These are phyloP conservation scores for Cavenderia fasciculata DNA, from an alignment of 78 protist genomes.

Conservation along the genomic window DNA sequence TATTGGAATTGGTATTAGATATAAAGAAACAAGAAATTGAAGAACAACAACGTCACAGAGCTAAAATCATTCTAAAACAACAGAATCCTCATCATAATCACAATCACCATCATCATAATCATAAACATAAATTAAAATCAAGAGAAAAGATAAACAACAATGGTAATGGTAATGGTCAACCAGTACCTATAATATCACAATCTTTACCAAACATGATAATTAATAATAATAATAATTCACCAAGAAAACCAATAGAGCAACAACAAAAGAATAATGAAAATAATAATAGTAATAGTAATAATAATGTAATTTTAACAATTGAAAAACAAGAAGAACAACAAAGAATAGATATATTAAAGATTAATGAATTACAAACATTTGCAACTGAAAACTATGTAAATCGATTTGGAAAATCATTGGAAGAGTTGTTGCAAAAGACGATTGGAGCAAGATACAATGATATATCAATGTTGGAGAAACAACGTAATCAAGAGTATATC, in stretches of 20 bases:
- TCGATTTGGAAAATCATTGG: constrained; percentile 22
- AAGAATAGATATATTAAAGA: not conserved
- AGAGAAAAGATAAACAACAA: no score
- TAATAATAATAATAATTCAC: not conserved
- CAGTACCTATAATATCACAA: constrained; percentile 34
- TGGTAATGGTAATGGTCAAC: not conserved
- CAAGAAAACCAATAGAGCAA: not conserved
- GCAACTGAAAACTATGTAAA: constrained; percentile 28
- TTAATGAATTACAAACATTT: constrained; percentile 12
- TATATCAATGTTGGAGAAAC: constrained; percentile 30
- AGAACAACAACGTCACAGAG: constrained; percentile 1
- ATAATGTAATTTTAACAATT: not conserved
- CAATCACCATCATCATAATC: not conserved
- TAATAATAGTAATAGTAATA: not conserved
- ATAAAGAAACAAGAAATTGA: constrained; percentile 11
- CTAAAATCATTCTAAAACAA: not conserved
- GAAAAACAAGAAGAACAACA: constrained; percentile 1
- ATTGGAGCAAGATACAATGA: constrained; percentile 44
- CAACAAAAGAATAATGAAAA: not conserved
- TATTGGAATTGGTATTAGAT: constrained; percentile 19
- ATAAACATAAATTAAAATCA: not conserved
- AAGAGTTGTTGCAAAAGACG: constrained; percentile 11
- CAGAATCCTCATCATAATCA: not conserved
- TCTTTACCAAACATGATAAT: constrained; percentile 40
- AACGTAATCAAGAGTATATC: constrained; percentile 53